These are phyloP conservation scores for Populus pruinosa DNA, from an alignment of 345 rosid genomes.

Conservation along the genomic window DNA sequence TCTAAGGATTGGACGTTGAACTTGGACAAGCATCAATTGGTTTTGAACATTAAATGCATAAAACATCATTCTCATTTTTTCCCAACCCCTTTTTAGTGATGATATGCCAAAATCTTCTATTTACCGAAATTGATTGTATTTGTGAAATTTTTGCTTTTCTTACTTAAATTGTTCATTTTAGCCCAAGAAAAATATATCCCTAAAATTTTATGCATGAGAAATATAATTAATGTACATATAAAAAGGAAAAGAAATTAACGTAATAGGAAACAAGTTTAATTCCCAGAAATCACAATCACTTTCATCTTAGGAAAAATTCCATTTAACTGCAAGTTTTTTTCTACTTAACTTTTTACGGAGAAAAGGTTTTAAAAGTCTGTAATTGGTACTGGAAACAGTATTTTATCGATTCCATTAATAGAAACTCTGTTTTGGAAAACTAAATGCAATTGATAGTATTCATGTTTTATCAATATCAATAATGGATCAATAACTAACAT, in stretches of 20 bases:
- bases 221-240: not conserved
- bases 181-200: not conserved
- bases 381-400: not conserved
- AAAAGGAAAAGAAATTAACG: not conserved
- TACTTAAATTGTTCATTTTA: not conserved
- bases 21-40: not conserved
- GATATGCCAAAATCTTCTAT: not conserved
- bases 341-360: not conserved
- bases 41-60: not conserved
- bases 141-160: not conserved
- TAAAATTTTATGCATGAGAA: not conserved
- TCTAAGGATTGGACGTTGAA: not conserved
- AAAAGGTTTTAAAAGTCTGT: not conserved
- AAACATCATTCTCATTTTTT: no score
- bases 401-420: not conserved
- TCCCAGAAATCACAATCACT: not conserved
- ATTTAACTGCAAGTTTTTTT: not conserved
- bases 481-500: not conserved
- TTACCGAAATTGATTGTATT: not conserved
- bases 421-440: not conserved
- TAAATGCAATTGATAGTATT: not conserved
- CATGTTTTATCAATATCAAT: not conserved
- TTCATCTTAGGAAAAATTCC: not conserved
- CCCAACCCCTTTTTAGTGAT: not conserved
- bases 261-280: not conserved